Evolutionary conservation across 225 moss, liverwort and hornwort species (phyloP).

Genomic region (Straminergon stramineum): DNA sequence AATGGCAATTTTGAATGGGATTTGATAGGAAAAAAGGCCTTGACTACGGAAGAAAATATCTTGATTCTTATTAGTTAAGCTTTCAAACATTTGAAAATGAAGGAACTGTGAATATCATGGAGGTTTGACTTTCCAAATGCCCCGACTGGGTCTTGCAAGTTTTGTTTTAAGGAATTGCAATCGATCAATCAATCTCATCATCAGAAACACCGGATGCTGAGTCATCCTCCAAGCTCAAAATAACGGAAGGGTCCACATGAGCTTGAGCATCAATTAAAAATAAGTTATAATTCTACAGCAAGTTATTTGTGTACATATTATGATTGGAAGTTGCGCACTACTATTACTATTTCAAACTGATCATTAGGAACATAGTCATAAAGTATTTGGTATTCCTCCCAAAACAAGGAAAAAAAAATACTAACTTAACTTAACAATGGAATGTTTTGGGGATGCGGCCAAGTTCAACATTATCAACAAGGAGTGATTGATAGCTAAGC

Average conservation of each 20-base stretch:
- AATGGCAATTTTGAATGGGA: neutral
- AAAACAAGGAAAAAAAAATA: neutral
- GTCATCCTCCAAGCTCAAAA: neutral
- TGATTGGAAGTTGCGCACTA: neutral
- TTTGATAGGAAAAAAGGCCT: neutral
- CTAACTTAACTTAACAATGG: neutral
- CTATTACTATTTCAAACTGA: neutral
- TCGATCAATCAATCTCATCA: neutral
- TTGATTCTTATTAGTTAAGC: too few species aligned
- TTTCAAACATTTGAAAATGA: too few species aligned
- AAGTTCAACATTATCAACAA: neutral
- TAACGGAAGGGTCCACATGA: neutral
- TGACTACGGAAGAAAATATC: too few species aligned
- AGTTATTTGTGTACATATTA: neutral
- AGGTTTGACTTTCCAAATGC: neutral
- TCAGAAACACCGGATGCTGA: neutral
- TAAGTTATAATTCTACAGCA: neutral
- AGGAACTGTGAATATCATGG: neutral
- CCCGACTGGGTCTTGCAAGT: too few species aligned
- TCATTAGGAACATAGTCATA: neutral
- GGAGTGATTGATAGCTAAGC: neutral
- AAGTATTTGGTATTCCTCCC: neutral
- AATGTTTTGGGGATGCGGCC: neutral
- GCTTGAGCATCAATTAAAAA: neutral
- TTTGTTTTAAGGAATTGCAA: neutral